Evolutionary conservation across 2,329 filamentous ascomycete genomes (phyloP), one percentile per base, ranked within the genome.

Genomic region (Xylaria sp.): DNA sequence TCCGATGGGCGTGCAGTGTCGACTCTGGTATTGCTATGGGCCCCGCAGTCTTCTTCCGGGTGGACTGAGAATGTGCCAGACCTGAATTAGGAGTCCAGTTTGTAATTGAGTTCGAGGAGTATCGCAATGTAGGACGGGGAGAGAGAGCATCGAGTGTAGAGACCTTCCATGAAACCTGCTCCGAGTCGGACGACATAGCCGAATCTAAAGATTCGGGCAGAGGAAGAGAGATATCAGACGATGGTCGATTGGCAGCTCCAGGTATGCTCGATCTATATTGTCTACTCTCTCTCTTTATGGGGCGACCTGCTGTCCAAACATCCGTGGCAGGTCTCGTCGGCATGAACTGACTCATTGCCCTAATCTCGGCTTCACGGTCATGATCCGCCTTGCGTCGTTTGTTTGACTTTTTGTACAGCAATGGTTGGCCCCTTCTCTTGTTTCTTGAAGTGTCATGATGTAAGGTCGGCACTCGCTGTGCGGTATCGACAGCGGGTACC

Each of bases 291-390:
- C 83, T 83, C 83, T 84, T 87, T 74, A 85, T 79, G 1, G 84
- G 86, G 65, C 87, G 85, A 51, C 91, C 85, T 51, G 88, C 82
- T 60, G 86, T 86, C 77, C 85, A 87, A 36, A 84, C 82, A 67
- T 89, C 86, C 54, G 86, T 85, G 11, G 85, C 85, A 5, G 89
- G 84, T 58, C 92, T 87, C 60, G 89, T 81, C 5, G 92, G 89
- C 71, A 90, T 86, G 67, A 86, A 86, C 45, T 88, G 87, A 75
- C 88, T 92, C 91, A 97, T 92, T 61, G 92, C 89, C 76, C 90
- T 92, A 75, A 97, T 94, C 79, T 97, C 93, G 69, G 92, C 92
- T 79, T 97, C 94, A 64, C 95, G 87, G 65, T 91, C 85, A 76
- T 89, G 87, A 69, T 96, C 92, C 69, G 91, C 86, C 72, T 90